Conservation (phyloP, 495 filamentous ascomycete genomes). For the Neurospora sp. region DNA sequence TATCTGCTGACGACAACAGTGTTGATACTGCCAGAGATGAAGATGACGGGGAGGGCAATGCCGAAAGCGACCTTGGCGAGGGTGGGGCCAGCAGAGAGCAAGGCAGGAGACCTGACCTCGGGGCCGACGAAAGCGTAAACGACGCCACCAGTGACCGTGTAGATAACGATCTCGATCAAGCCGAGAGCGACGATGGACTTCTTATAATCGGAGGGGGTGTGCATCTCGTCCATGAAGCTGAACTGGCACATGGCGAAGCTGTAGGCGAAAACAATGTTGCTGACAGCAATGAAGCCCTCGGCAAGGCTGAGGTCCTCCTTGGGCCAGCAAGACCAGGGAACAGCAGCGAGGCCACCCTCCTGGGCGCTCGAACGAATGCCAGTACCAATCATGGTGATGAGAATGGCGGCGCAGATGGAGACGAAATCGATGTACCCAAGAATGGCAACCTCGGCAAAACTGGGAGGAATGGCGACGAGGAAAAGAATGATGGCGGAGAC, state of each 20-base stretch:
- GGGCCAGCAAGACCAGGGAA: constrained; percentile 35
- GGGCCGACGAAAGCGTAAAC: constrained; percentile 68
- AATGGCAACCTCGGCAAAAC: constrained; percentile 48
- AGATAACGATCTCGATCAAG: constrained; percentile 54
- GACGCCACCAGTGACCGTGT: constrained; percentile 55
- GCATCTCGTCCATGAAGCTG: constrained; percentile 69
- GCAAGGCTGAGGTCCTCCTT: constrained; percentile 27
- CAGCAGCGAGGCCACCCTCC: constrained; percentile 21
- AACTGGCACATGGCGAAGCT: constrained; percentile 64
- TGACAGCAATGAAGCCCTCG: constrained; percentile 52
- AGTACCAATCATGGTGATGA: constrained; percentile 59
- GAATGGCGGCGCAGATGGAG: constrained; percentile 54
- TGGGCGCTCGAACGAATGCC: constrained; percentile 38
- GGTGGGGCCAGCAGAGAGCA: constrained; percentile 49
- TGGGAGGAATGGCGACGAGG: constrained; percentile 49
- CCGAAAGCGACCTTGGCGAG: constrained; percentile 70
- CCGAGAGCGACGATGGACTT: constrained; percentile 60
- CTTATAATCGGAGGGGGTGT: constrained; percentile 52
- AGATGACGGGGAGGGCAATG: constrained; percentile 70
- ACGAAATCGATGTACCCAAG: constrained; percentile 50
- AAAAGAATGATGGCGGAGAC: constrained; percentile 55
- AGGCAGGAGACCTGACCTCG: constrained; percentile 57
- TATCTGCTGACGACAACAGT: constrained; percentile 50
- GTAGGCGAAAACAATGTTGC: constrained; percentile 69
- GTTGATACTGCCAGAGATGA: constrained; percentile 57